Evolutionary conservation across 768 basidiomycete species (phyloP), one percentile per base, ranked within the genome.

Genomic region (Rubroboletus pulcherrimus): DNA sequence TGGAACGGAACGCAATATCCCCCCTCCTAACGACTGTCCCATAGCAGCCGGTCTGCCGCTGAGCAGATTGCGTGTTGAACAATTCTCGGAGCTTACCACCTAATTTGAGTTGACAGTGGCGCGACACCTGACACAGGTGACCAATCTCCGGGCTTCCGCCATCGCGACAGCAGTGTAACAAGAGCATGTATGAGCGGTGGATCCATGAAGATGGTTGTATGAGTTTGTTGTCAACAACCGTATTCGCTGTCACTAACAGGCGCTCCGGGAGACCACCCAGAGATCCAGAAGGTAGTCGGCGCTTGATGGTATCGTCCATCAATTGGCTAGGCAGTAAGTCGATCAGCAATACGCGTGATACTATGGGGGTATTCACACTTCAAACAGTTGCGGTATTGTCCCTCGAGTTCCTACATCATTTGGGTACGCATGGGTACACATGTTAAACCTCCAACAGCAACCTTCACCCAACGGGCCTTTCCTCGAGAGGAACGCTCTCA

Each of bases 101-200:
- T 35, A 41, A 31, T 40, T 59, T 51, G 39, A 47, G 34, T 40
- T 54, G 57, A 45, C 12, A 5, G 41, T 60, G 41, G 49, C 37
- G 31, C 35, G 19, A 50, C 34, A 37, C 17, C 15, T 52, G 41
- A 39, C 40, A 39, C 40, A n/a, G 8, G 21, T 21, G 26, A 26
- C 26, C 26, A 26, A 26, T 26, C 17, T 37, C 41, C n/a, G 46
- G 40, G 17, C 11, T 21, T 7, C 33, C 49, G 33, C 15, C 29
- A 49, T 30, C 30, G 29, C 19, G 38, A 39, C 21, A 7, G 55
- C 24, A 11, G n/a, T 17, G 35, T 9, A 45, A 49, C 24, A 17
- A 19, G 43, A 17, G 17, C 40, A 31, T 41, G n/a, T 12, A 31
- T 44, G 24, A 48, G 31, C 15, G 12, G 43, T 26, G 21, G 3